A percentile compares a stretch with the other conserved stretches of the same genome.
Evolutionary conservation across 2,329 filamentous ascomycete species (phyloP).

Genomic region (Elsinoe batatas): DNA sequence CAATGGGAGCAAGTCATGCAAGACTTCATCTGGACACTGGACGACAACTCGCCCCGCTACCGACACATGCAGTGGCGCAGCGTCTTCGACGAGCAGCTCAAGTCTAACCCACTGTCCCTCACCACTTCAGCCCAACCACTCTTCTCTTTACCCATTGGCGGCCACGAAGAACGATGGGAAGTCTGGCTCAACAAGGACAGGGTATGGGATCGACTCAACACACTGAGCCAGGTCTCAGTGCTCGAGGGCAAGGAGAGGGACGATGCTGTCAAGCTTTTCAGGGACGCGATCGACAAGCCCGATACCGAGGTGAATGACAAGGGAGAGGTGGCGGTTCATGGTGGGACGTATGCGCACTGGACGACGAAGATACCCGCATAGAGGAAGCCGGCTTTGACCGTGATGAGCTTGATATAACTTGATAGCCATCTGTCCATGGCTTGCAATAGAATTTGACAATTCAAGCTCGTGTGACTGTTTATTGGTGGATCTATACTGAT

Average conservation of each 20-base stretch:
- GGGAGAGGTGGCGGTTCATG: slow-evolving; percentile 56
- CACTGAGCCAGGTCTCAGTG: slow-evolving; percentile 58
- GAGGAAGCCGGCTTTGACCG: background rate
- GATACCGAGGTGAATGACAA: slow-evolving; percentile 51
- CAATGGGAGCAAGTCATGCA: slow-evolving; percentile 55
- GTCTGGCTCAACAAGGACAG: slow-evolving; percentile 49
- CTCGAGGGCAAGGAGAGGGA: slow-evolving; percentile 43
- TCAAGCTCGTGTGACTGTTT: no score
- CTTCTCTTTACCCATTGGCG: slow-evolving; percentile 54
- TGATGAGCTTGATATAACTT: no score
- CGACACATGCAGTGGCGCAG: slow-evolving; percentile 54
- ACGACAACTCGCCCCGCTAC: slow-evolving; percentile 55
- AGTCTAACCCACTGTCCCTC: slow-evolving; percentile 40
- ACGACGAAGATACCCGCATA: slow-evolving; percentile 36
- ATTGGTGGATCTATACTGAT: no score
- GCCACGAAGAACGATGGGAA: slow-evolving; percentile 48
- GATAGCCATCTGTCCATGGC: no score
- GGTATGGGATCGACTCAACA: slow-evolving; percentile 55
- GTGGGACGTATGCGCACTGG: slow-evolving; percentile 55
- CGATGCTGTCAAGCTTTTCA: slow-evolving; percentile 40
- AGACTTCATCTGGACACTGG: slow-evolving; percentile 45
- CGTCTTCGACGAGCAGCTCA: slow-evolving; percentile 52
- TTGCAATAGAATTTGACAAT: no score
- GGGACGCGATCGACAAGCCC: slow-evolving; percentile 42
- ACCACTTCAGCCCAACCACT: slow-evolving; percentile 36